Base-by-base conservation (phyloP, 441 rosid genomes). In the Rhodomyrtus psidioides region DNA sequence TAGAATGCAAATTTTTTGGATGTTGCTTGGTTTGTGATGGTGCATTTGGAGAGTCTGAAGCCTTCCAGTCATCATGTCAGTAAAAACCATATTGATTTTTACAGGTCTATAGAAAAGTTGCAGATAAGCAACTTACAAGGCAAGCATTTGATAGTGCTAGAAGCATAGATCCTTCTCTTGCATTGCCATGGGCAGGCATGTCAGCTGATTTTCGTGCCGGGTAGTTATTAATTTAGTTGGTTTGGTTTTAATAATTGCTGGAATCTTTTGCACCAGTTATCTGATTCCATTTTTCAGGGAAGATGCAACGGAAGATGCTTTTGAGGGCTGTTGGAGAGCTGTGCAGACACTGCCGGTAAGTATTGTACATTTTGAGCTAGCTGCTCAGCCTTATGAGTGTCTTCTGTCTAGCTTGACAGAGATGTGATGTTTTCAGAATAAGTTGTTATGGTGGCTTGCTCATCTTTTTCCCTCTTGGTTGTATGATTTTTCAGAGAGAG, bases 111-210 rank as follows among this genome's bases (percentile, higher is more conserved):
- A 91, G 98, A 89, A 93, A 93, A 89, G 93, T 91, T 55, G 90
- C 89, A 85, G 92, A 96, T 87, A 92, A 91, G 92, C 93, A 90
- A 87, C 83, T 97, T 87, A 96, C 98, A 85, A 95, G 93, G 87
- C 94, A 92, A 90, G 98, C 99, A 90, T 95, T 96, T 92, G 99
- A 97, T 87, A 93, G 90, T 92, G 96, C 98, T 87, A 95, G 99
- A 94, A 96, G 99, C 88, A 92, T 96, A 87, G 98, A 97, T 93
- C 98, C 99, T 90, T 95, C 96, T 26, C 95, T 97, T 88, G 94
- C 98, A n/a, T 90, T 96, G 85, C 99, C 99, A 79, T 97, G 99
- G 99, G 98, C 98, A 14, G 99, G 99, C 91, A 92, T 95, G 97
- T 93, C 99, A 83, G 98, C 97, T 88, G 98, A 95, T 92, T 82